Conservation (phyloP, 179 eudicot genomes). For the Vitellaria paradoxa region DNA sequence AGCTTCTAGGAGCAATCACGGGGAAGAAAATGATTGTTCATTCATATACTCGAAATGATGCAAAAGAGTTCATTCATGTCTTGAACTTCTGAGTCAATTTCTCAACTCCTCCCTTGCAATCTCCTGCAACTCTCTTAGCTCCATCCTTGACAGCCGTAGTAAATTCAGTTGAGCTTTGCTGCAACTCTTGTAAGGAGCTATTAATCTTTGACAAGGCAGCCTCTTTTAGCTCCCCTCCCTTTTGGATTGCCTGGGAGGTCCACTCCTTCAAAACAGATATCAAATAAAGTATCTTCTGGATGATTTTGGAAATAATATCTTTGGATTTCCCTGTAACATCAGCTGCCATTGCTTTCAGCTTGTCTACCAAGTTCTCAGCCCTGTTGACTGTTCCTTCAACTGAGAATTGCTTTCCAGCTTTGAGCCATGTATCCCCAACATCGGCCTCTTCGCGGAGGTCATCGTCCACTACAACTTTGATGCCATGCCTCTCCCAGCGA, state of each 20-base stretch:
- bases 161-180: constrained; percentile 43
- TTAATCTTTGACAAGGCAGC: constrained; percentile 37
- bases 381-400: constrained; percentile 64
- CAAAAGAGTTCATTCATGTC: constrained; percentile 26
- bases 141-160: constrained; percentile 56
- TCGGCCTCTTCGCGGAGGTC: constrained; percentile 69
- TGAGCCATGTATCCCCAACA: constrained; percentile 58
- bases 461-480: constrained; percentile 74
- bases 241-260: constrained; percentile 30
- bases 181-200: constrained; percentile 51
- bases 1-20: not conserved
- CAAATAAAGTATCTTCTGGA: constrained; percentile 44
- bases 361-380: constrained; percentile 70
- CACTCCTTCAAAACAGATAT: constrained; percentile 52
- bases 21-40: not conserved
- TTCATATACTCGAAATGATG: not conserved
- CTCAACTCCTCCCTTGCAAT: constrained; percentile 76
- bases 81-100: constrained; percentile 81
- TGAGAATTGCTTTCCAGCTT: constrained; percentile 54
- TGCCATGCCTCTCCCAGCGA: constrained; percentile 85
- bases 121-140: constrained; percentile 66
- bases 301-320: constrained; percentile 49
- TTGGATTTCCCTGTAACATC: constrained; percentile 60
- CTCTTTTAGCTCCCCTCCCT: constrained; percentile 45
- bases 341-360: constrained; percentile 65